Conservation (phyloP, 257 asterid species). For the Salvia splendens region DNA sequence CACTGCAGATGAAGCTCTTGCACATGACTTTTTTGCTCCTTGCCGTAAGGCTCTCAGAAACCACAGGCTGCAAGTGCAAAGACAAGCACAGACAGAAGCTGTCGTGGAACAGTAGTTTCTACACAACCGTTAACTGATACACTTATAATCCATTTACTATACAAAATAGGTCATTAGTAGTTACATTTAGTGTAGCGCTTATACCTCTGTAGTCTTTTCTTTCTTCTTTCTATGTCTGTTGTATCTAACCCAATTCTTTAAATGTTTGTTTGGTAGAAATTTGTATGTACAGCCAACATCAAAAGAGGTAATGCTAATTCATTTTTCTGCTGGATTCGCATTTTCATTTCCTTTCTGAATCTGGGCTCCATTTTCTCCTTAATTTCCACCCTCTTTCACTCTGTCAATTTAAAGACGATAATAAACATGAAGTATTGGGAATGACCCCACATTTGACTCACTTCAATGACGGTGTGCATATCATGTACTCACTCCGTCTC, state of each 20-base stretch:
- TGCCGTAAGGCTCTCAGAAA: slow-evolving; percentile 57
- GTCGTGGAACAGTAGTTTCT: too few species aligned
- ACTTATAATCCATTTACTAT: background rate
- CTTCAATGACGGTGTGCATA: too few species aligned
- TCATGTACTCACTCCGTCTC: too few species aligned
- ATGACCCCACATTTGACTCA: too few species aligned
- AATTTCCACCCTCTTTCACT: too few species aligned
- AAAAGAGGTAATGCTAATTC: too few species aligned
- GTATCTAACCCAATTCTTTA: background rate
- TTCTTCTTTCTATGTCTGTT: background rate
- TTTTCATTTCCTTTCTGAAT: too few species aligned
- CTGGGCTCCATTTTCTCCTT: too few species aligned
- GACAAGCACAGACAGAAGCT: slow-evolving; percentile 33
- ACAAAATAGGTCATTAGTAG: background rate
- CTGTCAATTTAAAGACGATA: too few species aligned
- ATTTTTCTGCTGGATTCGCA: too few species aligned
- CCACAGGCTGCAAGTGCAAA: slow-evolving; percentile 46
- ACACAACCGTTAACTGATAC: background rate
- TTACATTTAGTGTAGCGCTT: background rate
- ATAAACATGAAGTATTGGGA: too few species aligned
- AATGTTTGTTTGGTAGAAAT: background rate
- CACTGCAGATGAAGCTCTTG: slow-evolving; percentile 85
- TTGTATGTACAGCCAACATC: background rate
- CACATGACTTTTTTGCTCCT: slow-evolving; percentile 63
- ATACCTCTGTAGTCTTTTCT: background rate